phyloP scores from a whole-genome alignment of 2,329 filamentous ascomycete genomes.

The Chrysosphaeria jannelii region DNA sequence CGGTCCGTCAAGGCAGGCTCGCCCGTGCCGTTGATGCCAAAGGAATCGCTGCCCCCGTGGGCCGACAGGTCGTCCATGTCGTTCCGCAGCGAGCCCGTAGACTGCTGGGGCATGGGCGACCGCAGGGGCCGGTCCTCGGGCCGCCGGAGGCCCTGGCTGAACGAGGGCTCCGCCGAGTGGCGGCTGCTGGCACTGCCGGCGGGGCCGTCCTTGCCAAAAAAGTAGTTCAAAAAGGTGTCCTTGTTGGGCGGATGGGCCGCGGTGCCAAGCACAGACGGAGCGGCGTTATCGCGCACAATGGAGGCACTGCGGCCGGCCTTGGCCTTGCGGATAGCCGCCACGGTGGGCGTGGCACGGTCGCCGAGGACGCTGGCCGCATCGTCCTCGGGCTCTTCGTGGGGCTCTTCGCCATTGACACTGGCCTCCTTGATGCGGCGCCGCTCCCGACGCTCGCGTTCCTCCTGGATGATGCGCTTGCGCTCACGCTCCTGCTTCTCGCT shows the following conservation, averaged over 20 bases:
- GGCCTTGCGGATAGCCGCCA: conserved; percentile 25
- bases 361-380: conserved; percentile 26
- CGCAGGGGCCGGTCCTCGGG: conserved; percentile 16
- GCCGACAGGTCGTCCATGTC: conserved; percentile 1
- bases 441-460: conserved; percentile 67
- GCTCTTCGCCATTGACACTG: conserved; percentile 12
- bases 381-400: conserved; percentile 31
- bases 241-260: conserved; percentile 31
- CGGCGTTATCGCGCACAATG: conserved; percentile 36
- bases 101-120: conserved; percentile 1
- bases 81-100: background rate
- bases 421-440: conserved; percentile 58
- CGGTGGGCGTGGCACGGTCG: conserved; percentile 11
- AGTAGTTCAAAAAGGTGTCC: conserved; percentile 93
- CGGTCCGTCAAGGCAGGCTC: conserved; percentile 82
- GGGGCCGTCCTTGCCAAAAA: conserved; percentile 76
- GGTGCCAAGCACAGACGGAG: conserved; percentile 29
- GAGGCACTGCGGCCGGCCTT: conserved; percentile 54
- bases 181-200: conserved; percentile 12
- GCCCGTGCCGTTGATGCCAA: conserved; percentile 14
- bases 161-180: conserved; percentile 50
- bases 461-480: conserved; percentile 46
- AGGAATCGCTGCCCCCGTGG: conserved; percentile 3
- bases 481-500: conserved; percentile 85
- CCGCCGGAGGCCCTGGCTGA: conserved; percentile 60